Evolutionary conservation across 2,329 filamentous ascomycete species (phyloP), one percentile per base, ranked within the genome.

Genomic region (Phaeosphaeriaceae sp.): DNA sequence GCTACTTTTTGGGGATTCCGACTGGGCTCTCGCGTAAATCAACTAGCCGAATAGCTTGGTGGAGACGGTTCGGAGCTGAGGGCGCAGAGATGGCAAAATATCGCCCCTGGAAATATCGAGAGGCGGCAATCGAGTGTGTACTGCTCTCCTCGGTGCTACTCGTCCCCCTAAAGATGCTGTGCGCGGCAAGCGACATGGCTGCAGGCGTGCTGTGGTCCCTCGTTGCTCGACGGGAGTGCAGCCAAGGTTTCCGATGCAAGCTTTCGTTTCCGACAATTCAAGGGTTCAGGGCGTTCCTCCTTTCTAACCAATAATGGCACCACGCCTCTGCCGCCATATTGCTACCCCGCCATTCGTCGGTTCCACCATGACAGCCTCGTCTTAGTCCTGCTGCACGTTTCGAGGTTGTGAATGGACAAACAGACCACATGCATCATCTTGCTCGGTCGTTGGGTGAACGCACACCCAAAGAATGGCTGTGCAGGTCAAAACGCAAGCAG

Each of bases 221-320:
- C 35, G 35, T 40, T 40, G 35, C 35, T 40, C 35, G 35, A n/a
- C 35, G 48, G 22, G 42, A 43, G 28, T 43, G 53, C 21, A 42
- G 68, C 67, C 67, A 71, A 69, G 65, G 32, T 26, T n/a, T 65
- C 61, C 57, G 63, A 60, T 56, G 49, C 56, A 55, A 54, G 61
- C 59, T 60, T 54, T 55, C 44, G 56, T 44, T 57, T 54, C 53
- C 59, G 55, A 60, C 35, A 26, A 17, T 49, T 40, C 49, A 48
- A 59, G 59, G 57, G 54, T 57, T 52, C 56, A 47, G 28, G 52
- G 59, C 54, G 51, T 61, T 64, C 54, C 55, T 53, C 47, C 22
- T 48, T 55, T 51, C 35, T 22, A 46, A 46, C 64, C 64, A 65
- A 67, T 67, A 43, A 49, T 11, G 46, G 9, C 15, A 32, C 30